Evolutionary conservation across 1,284 basidiomycete genomes (phyloP).

Genomic region (Meira nashicola): DNA sequence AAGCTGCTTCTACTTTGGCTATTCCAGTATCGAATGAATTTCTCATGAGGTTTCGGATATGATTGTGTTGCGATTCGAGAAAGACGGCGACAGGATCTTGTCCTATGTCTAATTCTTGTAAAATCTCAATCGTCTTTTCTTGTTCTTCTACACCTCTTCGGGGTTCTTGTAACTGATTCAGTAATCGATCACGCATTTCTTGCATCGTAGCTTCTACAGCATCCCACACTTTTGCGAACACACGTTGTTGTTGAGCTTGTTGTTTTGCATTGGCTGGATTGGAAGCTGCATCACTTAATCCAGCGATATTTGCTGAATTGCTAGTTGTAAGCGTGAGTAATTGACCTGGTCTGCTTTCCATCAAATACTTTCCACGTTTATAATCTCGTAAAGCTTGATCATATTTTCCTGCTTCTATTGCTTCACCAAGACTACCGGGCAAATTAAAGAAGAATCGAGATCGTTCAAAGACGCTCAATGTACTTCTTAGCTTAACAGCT

Average conservation of each 20-base stretch:
- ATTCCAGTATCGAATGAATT: conserved; percentile 59
- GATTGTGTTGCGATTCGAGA: conserved; percentile 84
- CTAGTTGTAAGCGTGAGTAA: conserved; percentile 59
- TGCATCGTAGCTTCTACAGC: conserved; percentile 91
- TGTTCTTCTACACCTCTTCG: conserved; percentile 81
- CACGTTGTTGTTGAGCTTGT: conserved; percentile 65
- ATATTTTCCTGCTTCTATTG: conserved; percentile 70
- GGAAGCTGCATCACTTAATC: conserved; percentile 54
- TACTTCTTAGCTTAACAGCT: conserved; percentile 84
- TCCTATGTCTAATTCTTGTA: conserved; percentile 44
- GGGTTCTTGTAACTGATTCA: conserved; percentile 72
- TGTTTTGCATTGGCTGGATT: conserved; percentile 18
- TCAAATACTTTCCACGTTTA: conserved; percentile 89
- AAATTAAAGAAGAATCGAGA: conserved; percentile 99
- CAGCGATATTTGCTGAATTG: conserved; percentile 15
- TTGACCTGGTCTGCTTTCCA: conserved; percentile 80
- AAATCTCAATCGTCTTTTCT: conserved; percentile 82
- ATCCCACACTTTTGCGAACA: conserved; percentile 93
- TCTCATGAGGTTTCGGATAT: conserved; percentile 75
- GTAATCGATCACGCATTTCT: conserved; percentile 77
- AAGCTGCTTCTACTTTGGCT: conserved; percentile 18
- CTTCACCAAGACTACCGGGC: conserved; percentile 83
- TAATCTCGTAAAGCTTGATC: conserved; percentile 91
- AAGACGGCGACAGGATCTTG: conserved; percentile 79
- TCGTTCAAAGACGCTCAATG: conserved; percentile 89